Percentiles rank a stretch among this genome's conserved stretches.
Conservation (phyloP, 345 rosid species). For the Triadica sebifera region DNA sequence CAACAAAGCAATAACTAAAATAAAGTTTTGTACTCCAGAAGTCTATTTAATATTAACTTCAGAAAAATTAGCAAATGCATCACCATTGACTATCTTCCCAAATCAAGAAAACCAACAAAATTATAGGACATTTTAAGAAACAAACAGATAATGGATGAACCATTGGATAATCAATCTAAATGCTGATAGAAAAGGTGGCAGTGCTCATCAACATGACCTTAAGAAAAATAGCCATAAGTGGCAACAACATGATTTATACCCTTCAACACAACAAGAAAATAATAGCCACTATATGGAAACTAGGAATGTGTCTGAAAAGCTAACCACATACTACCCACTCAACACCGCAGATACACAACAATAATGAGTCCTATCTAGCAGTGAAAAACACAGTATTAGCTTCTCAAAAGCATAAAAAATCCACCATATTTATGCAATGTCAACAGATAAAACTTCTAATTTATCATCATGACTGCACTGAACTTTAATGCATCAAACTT, state of each 20-base stretch:
- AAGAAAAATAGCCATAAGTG: background rate
- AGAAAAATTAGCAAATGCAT: background rate
- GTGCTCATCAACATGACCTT: background rate
- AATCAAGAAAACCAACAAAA: background rate
- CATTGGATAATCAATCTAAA: background rate
- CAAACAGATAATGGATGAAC: background rate
- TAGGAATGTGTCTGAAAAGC: background rate
- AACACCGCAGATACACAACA: constrained; percentile 5
- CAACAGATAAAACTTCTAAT: background rate
- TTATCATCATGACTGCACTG: background rate
- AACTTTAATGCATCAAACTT: background rate
- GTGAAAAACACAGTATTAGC: background rate
- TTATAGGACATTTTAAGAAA: background rate
- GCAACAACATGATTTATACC: background rate
- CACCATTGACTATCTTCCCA: background rate
- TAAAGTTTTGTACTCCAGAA: constrained; percentile 4
- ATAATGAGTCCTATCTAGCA: constrained; percentile 2
- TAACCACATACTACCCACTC: constrained; percentile 22
- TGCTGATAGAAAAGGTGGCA: constrained; percentile 1
- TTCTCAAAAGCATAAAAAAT: background rate
- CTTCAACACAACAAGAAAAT: constrained; percentile 12
- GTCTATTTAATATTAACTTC: too few relatives aligned
- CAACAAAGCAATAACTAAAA: background rate
- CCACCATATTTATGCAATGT: background rate
- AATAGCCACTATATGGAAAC: background rate